Evolutionary conservation across 257 asterid genomes (phyloP), one percentile per base, ranked within the genome.

Genomic region (Jacaranda mimosifolia): DNA sequence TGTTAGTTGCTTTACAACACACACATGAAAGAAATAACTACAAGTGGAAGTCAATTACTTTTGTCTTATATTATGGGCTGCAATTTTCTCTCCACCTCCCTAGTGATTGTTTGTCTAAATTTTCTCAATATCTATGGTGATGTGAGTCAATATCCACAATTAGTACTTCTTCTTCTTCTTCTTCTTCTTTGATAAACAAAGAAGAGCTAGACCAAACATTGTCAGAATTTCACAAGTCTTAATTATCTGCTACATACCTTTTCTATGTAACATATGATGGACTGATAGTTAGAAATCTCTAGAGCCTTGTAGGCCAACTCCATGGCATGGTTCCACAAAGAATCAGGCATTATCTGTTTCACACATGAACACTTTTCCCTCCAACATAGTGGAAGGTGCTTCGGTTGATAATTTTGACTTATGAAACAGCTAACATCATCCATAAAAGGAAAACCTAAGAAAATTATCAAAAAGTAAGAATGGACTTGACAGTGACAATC

Each of bases 281-380:
- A 68, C 46, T 69, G 78, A 35, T 49, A 78, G 36, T 78, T 78
- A 3, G 78, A 78, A 15, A 78, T 70, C 81, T 77, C 83, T 7
- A 77, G 74, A 77, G 82, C 80, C 46, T 40, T 74, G 55, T 71
- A 81, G 15, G 85, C 85, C 63, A 81, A 55, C 45, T 81, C 79
- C 78, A 43, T 72, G 11, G 73, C 83, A 78, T 14, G 77, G 71
- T 77, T 73, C 60, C 35, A 66, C 63, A 68, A 70, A 64, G 52
- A 70, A 42, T 67, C 73, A n/a, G 80, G 36, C 86, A 68, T 78
- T 26, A 39, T 69, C 80, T 26, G 80, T 73, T 70, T 82, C 80
- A 3, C 43, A 55, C 17, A 78, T 60, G 11, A 82, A 3, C 53
- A 83, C 83, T 64, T 82, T 82, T 40, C 76, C 86, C 59, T 82